Conservation (phyloP, 1,284 basidiomycete species). For the Malassezia japonica region DNA sequence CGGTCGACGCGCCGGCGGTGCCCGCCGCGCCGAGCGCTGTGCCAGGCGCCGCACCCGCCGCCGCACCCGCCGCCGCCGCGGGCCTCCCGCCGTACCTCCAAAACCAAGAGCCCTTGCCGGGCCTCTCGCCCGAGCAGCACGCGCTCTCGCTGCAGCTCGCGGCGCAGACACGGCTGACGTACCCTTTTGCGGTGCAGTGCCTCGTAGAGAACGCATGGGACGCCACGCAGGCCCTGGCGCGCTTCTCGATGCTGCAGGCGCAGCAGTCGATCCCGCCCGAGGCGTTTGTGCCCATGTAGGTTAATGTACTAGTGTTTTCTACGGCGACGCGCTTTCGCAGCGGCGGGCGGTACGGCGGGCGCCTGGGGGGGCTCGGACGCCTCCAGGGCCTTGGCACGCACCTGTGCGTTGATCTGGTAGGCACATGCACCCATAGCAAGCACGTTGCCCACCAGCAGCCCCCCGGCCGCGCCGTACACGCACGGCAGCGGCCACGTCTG, state of each 20-base stretch:
- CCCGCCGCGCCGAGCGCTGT: background rate
- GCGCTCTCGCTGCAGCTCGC: conserved; percentile 43
- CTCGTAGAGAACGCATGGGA: conserved; percentile 49
- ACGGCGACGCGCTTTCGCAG: too few species aligned
- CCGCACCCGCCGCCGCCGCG: background rate
- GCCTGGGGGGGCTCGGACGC: too few species aligned
- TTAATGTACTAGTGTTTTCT: too few species aligned
- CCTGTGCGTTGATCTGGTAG: too few species aligned
- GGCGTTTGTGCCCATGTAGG: conserved; percentile 25
- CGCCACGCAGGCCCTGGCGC: conserved; percentile 35
- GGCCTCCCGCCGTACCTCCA: conserved; percentile 23
- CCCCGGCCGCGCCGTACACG: conserved; percentile 8
- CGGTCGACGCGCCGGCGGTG: conserved; percentile 23
- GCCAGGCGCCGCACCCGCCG: background rate
- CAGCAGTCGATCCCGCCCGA: conserved; percentile 28
- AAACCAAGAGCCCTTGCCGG: conserved; percentile 22
- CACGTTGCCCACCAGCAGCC: conserved; percentile 6
- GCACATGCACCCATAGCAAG: too few species aligned
- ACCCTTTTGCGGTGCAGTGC: conserved; percentile 48
- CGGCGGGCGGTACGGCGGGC: too few species aligned
- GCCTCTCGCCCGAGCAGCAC: conserved; percentile 45
- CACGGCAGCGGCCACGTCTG: conserved; percentile 16
- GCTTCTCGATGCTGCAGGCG: conserved; percentile 30
- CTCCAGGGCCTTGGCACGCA: too few species aligned
- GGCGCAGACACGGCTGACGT: conserved; percentile 44